Conservation (phyloP, 2,329 filamentous ascomycete species). For the Sclerotinia spermophila region DNA sequence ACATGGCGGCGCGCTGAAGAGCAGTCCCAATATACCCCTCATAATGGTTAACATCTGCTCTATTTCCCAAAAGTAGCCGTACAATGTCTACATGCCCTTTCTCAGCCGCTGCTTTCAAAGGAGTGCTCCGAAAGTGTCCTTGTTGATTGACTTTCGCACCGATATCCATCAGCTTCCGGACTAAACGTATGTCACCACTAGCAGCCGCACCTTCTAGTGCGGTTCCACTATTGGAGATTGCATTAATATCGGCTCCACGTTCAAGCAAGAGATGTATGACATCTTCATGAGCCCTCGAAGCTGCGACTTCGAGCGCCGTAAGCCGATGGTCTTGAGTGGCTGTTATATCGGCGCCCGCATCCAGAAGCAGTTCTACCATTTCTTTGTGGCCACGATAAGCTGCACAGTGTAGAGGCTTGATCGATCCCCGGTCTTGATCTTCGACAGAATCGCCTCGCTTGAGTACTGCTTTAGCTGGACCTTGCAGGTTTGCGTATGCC, state of each 20-base stretch:
- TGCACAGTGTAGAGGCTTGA: slow-evolving; percentile 18
- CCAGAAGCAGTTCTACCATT: slow-evolving; percentile 22
- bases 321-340: slow-evolving; percentile 8
- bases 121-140: neutral
- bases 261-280: slow-evolving; percentile 36
- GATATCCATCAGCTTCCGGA: slow-evolving; percentile 6
- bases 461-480: neutral
- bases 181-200: neutral
- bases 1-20: neutral
- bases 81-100: neutral
- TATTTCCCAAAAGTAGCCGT: slow-evolving; percentile 3
- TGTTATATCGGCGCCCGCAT: slow-evolving; percentile 20
- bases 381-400: slow-evolving; percentile 17
- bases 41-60: neutral
- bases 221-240: neutral
- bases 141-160: slow-evolving; percentile 16
- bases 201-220: slow-evolving; percentile 12
- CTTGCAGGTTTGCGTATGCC: slow-evolving; percentile 11
- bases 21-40: neutral
- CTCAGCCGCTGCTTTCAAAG: neutral
- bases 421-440: neutral
- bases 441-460: slow-evolving; percentile 5
- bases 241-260: slow-evolving; percentile 32
- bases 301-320: slow-evolving; percentile 19
- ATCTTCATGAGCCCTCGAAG: slow-evolving; percentile 25